Percentiles rank a stretch among this genome's conserved stretches.
Conservation (phyloP, 2,329 filamentous ascomycete genomes). For the Diaporthe sp. region DNA sequence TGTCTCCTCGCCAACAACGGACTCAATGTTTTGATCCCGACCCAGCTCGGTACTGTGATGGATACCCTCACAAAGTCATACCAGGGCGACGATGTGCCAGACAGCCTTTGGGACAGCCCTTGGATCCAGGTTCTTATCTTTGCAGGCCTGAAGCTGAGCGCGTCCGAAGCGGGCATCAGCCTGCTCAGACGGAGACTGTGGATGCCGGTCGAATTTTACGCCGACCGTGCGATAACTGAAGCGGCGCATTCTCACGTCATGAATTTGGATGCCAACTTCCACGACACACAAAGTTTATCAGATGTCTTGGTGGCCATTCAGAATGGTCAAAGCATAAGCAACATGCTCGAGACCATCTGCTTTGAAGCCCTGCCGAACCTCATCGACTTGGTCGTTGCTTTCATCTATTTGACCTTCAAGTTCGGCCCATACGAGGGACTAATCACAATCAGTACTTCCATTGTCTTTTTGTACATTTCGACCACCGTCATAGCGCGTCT, state of each 20-base stretch:
- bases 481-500: conserved; percentile 65
- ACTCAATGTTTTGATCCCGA: conserved; percentile 83
- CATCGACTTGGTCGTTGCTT: conserved; percentile 70
- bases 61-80: conserved; percentile 69
- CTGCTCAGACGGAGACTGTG: conserved; percentile 69
- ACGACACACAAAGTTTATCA: conserved; percentile 71
- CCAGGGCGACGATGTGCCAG: conserved; percentile 13
- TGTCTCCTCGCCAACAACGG: conserved; percentile 79
- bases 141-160: conserved; percentile 63
- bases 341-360: conserved; percentile 69
- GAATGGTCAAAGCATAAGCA: conserved; percentile 66
- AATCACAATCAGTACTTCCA: conserved; percentile 70
- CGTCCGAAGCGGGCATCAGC: conserved; percentile 68
- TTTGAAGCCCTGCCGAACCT: conserved; percentile 72
- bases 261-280: conserved; percentile 72
- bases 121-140: conserved; percentile 68
- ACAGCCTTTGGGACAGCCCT: conserved; percentile 45
- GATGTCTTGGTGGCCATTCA: conserved; percentile 71
- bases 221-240: conserved; percentile 65
- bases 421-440: conserved; percentile 74
- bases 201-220: conserved; percentile 71
- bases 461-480: conserved; percentile 68
- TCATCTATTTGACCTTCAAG: conserved; percentile 70
- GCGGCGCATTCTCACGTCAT: conserved; percentile 72
- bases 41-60: conserved; percentile 84